These are phyloP conservation scores for Ogataea ganodermae DNA, from an alignment of 805 yeast genomes.

Conservation along the genomic window DNA sequence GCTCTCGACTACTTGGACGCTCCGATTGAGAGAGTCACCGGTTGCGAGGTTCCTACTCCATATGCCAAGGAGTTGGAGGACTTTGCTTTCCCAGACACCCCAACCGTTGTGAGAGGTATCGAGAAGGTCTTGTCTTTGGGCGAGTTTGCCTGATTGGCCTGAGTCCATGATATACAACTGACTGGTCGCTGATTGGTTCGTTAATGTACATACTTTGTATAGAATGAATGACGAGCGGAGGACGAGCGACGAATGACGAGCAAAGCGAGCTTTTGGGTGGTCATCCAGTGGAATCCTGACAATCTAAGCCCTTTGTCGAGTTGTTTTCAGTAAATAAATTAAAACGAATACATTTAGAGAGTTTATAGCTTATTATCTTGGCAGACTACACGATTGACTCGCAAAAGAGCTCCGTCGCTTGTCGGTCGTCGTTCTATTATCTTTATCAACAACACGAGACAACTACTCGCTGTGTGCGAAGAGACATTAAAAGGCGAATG, in stretches of 20 bases:
- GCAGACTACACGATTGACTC: too few relatives aligned
- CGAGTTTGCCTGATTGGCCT: conserved; percentile 38
- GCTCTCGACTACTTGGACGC: conserved; percentile 98
- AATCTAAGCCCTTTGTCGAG: too few relatives aligned
- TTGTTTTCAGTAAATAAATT: too few relatives aligned
- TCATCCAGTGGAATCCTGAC: too few relatives aligned
- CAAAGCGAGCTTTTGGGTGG: too few relatives aligned
- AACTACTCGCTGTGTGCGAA: too few relatives aligned
- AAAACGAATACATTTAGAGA: too few relatives aligned
- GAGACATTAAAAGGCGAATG: too few relatives aligned
- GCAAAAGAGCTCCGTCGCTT: not conserved
- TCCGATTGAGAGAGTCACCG: conserved; percentile 97
- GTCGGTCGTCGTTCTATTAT: too few relatives aligned
- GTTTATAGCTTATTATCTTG: too few relatives aligned
- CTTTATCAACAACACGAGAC: too few relatives aligned
- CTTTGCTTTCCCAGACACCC: conserved; percentile 97
- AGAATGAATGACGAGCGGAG: not conserved
- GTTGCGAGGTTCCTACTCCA: conserved; percentile 99
- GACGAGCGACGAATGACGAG: not conserved
- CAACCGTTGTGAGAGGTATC: conserved; percentile 82
- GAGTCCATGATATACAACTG: too few relatives aligned
- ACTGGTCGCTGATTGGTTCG: not conserved
- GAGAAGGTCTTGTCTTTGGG: conserved; percentile 73
- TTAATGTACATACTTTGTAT: not conserved
- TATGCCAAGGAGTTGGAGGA: conserved; percentile 95